Base-by-base conservation (phyloP, 129 eudicot species). In the Saussurea involucrata region DNA sequence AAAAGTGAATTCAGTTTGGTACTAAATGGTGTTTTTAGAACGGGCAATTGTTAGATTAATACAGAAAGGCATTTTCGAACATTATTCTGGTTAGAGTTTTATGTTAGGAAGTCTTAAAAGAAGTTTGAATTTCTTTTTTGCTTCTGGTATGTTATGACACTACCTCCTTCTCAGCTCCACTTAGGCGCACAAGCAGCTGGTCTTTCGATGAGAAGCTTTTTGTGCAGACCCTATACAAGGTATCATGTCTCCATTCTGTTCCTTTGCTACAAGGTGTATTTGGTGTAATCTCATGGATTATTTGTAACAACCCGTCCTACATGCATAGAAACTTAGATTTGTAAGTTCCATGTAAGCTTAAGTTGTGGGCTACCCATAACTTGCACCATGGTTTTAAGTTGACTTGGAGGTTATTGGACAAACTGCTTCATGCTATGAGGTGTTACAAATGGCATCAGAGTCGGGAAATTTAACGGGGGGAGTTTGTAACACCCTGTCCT, bases 191-290 rank as follows among this genome's bases (percentile, higher is more conserved):
- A 68, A 85, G 88, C 88, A 86, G 90, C 86, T 90, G 93, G 96
- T 84, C 92, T 57, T 89, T 95, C 53, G 96, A 92, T 66, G 97
- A 95, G 20, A 95, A 95, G 89, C 87, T 89, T 73, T 77, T 95
- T 46, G 71, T 95, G 36, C 96, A 95, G 75, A 84, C 99, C 68
- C 83, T 95, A 65, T 95, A 95, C 86, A 95, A 88, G 97, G 99
- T 95, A 83, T 58, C 31, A 53, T 55, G 17, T 31, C 79, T 80
- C 57, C 53, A 27, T 49, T 49, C 11, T 12, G 17, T 24, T 77
- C 57, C 66, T 46, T 71, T 57, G 2, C 44, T 44, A 49, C 10
- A 27, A 11, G 36, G 11, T 44, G 9, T 32, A 42, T 1, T 72
- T 73, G 20, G 49, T 57, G 32, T 24, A 11, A 37, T 12, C 34